Evolutionary conservation across 1,284 basidiomycete genomes (phyloP).

Genomic region (Trametes polyzona): DNA sequence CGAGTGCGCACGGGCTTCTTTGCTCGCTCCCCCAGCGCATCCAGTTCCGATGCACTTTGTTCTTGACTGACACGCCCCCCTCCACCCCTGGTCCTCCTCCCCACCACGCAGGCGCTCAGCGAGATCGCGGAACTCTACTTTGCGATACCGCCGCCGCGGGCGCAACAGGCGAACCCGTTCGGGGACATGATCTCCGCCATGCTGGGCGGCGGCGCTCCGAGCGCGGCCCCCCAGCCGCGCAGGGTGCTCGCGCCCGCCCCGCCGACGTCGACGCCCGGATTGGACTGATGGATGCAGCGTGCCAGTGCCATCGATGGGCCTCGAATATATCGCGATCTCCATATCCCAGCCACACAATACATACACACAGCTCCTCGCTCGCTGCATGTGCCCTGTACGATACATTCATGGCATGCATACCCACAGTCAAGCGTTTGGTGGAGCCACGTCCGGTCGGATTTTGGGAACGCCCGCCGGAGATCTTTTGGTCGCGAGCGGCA

Average conservation of each 20-base stretch:
- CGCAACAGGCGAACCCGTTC: constrained; percentile 74
- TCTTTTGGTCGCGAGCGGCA: constrained; percentile 3
- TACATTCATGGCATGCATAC: too few relatives aligned
- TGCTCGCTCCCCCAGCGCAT: constrained; percentile 12
- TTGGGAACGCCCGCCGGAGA: constrained; percentile 7
- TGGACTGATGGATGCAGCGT: too few relatives aligned
- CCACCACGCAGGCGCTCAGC: constrained; percentile 37
- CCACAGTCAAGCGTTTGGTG: not conserved
- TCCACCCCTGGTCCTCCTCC: not conserved
- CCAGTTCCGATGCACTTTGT: constrained; percentile 17
- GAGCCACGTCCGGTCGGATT: constrained; percentile 7
- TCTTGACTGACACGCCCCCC: constrained; percentile 17
- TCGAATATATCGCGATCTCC: too few relatives aligned
- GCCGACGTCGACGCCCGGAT: constrained; percentile 34
- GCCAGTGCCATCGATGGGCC: too few relatives aligned
- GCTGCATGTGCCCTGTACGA: too few relatives aligned
- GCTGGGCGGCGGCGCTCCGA: constrained; percentile 77
- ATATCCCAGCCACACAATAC: too few relatives aligned
- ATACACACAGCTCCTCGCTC: too few relatives aligned
- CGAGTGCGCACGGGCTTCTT: not conserved
- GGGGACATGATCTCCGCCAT: constrained; percentile 85
- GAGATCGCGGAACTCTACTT: constrained; percentile 80
- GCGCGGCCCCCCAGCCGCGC: constrained; percentile 35
- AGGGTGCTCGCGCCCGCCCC: constrained; percentile 48
- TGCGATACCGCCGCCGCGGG: constrained; percentile 74